Conservation (phyloP, 1,284 basidiomycete genomes). For the Cutaneotrichosporon cyanovorans region DNA sequence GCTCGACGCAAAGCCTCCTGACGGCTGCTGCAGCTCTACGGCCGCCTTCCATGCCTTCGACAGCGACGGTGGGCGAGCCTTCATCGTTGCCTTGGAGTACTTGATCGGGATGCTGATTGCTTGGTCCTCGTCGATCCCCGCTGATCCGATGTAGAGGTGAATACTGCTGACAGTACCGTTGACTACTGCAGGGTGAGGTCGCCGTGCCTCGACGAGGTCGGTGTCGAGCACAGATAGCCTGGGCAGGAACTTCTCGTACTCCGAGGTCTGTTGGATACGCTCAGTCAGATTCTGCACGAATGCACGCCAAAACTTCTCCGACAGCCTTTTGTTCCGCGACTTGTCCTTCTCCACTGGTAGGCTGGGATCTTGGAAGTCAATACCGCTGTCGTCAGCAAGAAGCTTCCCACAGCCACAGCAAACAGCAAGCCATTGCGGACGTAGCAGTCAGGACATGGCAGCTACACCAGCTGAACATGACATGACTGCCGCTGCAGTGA, state of each 20-base stretch:
- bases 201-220: conserved; percentile 60
- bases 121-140: conserved; percentile 56
- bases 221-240: conserved; percentile 63
- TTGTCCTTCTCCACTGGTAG: conserved; percentile 36
- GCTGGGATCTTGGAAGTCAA: conserved; percentile 28
- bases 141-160: conserved; percentile 67
- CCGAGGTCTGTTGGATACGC: conserved; percentile 39
- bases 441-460: too few species aligned
- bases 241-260: conserved; percentile 45
- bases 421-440: too few species aligned
- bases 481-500: too few species aligned
- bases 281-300: conserved; percentile 50
- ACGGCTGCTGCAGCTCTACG: conserved; percentile 31
- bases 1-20: neutral
- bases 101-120: conserved; percentile 69
- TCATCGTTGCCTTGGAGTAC: conserved; percentile 73
- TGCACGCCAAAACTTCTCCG: conserved; percentile 66
- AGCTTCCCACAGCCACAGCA: too few species aligned
- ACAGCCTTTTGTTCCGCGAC: conserved; percentile 50
- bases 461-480: too few species aligned
- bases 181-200: conserved; percentile 60
- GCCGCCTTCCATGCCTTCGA: conserved; percentile 62
- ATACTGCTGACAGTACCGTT: conserved; percentile 61
- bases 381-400: conserved; percentile 23
- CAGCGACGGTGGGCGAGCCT: conserved; percentile 65